Evolutionary conservation across 768 basidiomycete species (phyloP).

Genomic region (Russula dissimulans): DNA sequence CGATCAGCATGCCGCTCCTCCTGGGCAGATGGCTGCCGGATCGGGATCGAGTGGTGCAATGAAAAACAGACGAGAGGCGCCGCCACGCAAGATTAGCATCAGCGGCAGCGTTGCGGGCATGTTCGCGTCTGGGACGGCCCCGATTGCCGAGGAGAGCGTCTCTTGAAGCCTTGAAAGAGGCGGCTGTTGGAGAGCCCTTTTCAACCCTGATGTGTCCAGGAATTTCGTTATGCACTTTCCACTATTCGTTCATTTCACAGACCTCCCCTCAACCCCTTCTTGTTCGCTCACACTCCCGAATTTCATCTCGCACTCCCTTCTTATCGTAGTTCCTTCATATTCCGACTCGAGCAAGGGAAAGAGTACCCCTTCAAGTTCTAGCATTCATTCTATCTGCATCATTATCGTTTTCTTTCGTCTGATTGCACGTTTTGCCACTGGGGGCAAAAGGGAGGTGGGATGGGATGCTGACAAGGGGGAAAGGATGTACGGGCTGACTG

Average conservation of each 20-base stretch:
- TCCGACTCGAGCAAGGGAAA: too few relatives aligned
- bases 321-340: too few relatives aligned
- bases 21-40: conserved; percentile 16
- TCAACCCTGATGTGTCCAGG: background rate
- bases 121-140: conserved; percentile 18
- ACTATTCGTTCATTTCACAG: too few relatives aligned
- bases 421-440: too few relatives aligned
- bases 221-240: too few relatives aligned
- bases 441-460: background rate
- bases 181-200: background rate
- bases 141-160: conserved; percentile 21
- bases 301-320: too few relatives aligned
- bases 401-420: background rate
- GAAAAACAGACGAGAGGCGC: conserved; percentile 24
- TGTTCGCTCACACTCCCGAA: too few relatives aligned
- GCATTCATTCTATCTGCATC: too few relatives aligned
- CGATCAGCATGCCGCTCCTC: conserved; percentile 1
- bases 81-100: conserved; percentile 26
- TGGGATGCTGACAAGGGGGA: background rate
- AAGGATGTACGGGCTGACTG: background rate
- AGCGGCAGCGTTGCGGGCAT: conserved; percentile 25
- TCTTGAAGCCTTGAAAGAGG: background rate
- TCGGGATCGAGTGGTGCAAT: conserved; percentile 21
- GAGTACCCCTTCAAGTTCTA: too few relatives aligned
- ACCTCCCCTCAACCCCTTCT: too few relatives aligned